These are phyloP conservation scores for Cadophora sp. DNA, from an alignment of 2,329 filamentous ascomycete genomes.

Conservation along the genomic window DNA sequence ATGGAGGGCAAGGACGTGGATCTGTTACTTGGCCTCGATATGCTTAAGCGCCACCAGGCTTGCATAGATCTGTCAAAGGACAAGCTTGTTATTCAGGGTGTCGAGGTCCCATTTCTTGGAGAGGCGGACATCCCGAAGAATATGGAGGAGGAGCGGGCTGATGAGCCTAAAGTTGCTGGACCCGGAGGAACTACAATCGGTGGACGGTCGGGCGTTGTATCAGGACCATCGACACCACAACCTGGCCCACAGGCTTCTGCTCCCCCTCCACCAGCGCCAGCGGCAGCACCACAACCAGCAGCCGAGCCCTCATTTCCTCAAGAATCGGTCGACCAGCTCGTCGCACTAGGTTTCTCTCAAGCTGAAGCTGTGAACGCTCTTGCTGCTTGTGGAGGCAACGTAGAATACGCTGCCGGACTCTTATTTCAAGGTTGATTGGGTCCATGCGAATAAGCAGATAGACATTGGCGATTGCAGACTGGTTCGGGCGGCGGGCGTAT, in stretches of 20 bases:
- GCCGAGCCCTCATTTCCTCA: slow-evolving; percentile 49
- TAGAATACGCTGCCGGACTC: slow-evolving; percentile 86
- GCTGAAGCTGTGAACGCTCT: slow-evolving; percentile 81
- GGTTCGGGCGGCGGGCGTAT: slow-evolving; percentile 21
- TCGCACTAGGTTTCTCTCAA: slow-evolving; percentile 77
- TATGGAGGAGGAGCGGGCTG: slow-evolving; percentile 72
- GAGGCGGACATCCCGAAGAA: slow-evolving; percentile 95
- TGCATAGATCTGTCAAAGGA: slow-evolving; percentile 87
- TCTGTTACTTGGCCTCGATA: slow-evolving; percentile 89
- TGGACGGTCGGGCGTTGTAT: slow-evolving; percentile 79
- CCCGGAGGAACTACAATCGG: slow-evolving; percentile 91
- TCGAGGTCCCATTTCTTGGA: slow-evolving; percentile 87
- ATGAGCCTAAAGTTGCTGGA: slow-evolving; percentile 85
- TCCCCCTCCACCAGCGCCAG: slow-evolving; percentile 25
- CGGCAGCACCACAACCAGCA: slow-evolving; percentile 35
- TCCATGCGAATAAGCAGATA: slow-evolving; percentile 5
- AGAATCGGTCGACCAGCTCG: slow-evolving; percentile 76
- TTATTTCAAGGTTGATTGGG: slow-evolving; percentile 63
- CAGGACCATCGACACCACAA: slow-evolving; percentile 48
- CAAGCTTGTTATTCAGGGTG: slow-evolving; percentile 84
- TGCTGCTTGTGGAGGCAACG: slow-evolving; percentile 82
- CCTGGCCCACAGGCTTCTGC: slow-evolving; percentile 30
- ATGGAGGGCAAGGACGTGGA: slow-evolving; percentile 99
- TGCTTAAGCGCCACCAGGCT: slow-evolving; percentile 95
- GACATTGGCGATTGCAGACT: background rate